phyloP scores from a whole-genome alignment of 2,329 filamentous ascomycete genomes.

The Fusarium caatingaense region DNA sequence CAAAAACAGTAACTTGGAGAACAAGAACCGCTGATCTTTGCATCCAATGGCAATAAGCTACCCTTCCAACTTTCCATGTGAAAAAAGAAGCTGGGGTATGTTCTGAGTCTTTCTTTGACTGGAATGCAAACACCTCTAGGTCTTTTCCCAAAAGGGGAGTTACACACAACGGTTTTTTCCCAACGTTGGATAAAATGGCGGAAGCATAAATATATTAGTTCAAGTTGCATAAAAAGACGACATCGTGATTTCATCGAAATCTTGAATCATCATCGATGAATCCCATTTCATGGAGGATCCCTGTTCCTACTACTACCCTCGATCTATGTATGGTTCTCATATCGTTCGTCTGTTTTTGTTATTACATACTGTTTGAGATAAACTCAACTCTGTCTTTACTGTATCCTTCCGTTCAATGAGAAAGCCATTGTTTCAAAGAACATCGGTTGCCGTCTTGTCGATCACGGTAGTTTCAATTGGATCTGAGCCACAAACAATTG shows the following conservation, averaged over 20 bases:
- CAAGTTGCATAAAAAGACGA: slow-evolving; percentile 7
- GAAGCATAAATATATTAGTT: slow-evolving; percentile 15
- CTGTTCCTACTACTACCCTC: background rate
- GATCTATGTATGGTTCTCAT: background rate
- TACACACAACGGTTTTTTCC: slow-evolving; percentile 23
- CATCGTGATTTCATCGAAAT: slow-evolving; percentile 12
- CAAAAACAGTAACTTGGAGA: background rate
- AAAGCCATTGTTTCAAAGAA: slow-evolving; percentile 22
- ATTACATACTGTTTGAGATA: slow-evolving; percentile 4
- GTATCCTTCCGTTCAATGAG: background rate
- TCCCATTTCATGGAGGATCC: slow-evolving; percentile 1
- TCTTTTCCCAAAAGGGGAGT: slow-evolving; percentile 19
- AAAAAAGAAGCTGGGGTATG: slow-evolving; percentile 5
- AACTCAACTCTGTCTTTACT: slow-evolving; percentile 1
- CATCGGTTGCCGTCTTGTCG: slow-evolving; percentile 6
- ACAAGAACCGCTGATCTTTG: slow-evolving; percentile 29
- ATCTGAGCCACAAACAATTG: slow-evolving; percentile 21
- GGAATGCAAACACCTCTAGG: slow-evolving; percentile 1
- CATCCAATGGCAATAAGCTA: slow-evolving; percentile 32
- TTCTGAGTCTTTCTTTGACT: background rate
- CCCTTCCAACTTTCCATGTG: slow-evolving; percentile 23
- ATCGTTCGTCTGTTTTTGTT: slow-evolving; percentile 18
- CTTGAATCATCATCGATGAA: slow-evolving; percentile 7
- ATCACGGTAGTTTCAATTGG: slow-evolving; percentile 23
- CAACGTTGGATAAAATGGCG: slow-evolving; percentile 7